Evolutionary conservation across 106 monocot species (phyloP), one percentile per base, ranked within the genome.

Genomic region (Phalaenopsis equestris): DNA sequence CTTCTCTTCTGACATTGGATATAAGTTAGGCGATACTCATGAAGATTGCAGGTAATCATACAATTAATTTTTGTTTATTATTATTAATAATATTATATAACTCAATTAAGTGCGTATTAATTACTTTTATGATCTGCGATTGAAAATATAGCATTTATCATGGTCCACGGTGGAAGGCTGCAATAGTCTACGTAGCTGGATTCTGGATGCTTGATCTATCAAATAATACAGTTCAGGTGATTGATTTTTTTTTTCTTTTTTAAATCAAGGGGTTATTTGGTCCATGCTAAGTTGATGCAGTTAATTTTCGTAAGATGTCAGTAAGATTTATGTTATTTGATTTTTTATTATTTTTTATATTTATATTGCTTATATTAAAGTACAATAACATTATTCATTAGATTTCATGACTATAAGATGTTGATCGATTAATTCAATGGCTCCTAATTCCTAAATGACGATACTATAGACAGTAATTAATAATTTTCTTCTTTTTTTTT

Each of bases 171-270:
- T 90, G 90, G 92, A 81, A 87, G 73, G 97, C 97, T 48, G 97
- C 87, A 19, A 48, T 90, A 75, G 81, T 91, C 18, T 98, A 81
- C 81, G 90, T 94, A 30, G 72, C 87, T 80, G 97, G 97, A 41
- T 98, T 98, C 55, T 98, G 97, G 97, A 72, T 98, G 43, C 86
- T 98, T 46, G 97, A 98, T 79, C 88, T 98, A 75, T 85, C 97
- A 15, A 98, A 98, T 74, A 98, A 98, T 85, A 79, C 94, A 58
- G 97, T 94, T 6, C 97, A 96, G 68, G 96, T 93, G 81, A 81
- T 76, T 21, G 18, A 61, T n/a, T 61, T 61, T 10, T 12, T 52
- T 52, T 2, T 52, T 52, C 14, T 12, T 52, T 52, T 10, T 0
- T 52, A 10, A 6, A 52, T 52, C 12, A 45, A 4, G 6, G 43